Evolutionary conservation across 1,284 basidiomycete genomes (phyloP).

Genomic region (Pascua sp.): DNA sequence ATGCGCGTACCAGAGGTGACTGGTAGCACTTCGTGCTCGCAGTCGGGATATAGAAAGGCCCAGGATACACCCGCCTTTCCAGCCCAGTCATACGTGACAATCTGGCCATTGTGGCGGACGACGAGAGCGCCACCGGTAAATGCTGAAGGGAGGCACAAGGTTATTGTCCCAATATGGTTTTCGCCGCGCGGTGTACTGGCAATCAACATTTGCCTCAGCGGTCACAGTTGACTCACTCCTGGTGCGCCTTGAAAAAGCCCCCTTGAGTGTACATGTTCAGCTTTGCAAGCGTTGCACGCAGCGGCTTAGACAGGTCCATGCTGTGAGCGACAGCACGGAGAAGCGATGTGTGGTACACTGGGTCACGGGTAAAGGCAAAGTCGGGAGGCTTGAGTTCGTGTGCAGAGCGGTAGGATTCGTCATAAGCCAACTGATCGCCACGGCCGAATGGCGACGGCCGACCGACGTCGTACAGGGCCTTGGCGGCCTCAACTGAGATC

Average conservation of each 20-base stretch:
- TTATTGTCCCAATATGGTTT: conserved; percentile 16
- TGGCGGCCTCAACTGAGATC: too few species aligned
- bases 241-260: conserved; percentile 6
- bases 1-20: conserved; percentile 51
- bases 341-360: conserved; percentile 4
- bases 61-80: conserved; percentile 7
- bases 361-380: conserved; percentile 17
- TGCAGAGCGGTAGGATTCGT: conserved; percentile 18
- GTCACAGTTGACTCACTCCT: background rate
- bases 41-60: conserved; percentile 50
- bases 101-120: conserved; percentile 12
- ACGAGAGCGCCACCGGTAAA: conserved; percentile 27
- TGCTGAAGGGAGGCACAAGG: conserved; percentile 21
- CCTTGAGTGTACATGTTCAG: conserved; percentile 1
- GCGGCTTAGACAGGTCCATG: background rate
- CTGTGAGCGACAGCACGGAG: conserved; percentile 2
- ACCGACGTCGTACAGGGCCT: too few species aligned
- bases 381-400: conserved; percentile 20
- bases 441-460: too few species aligned
- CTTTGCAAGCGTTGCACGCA: conserved; percentile 10
- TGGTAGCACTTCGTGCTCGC: conserved; percentile 53
- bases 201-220: background rate
- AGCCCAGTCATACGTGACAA: conserved; percentile 15
- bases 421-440: conserved; percentile 13
- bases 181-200: conserved; percentile 1